Base-by-base conservation (phyloP, 2,329 filamentous ascomycete genomes). In the Uncinocarpus reesii region DNA sequence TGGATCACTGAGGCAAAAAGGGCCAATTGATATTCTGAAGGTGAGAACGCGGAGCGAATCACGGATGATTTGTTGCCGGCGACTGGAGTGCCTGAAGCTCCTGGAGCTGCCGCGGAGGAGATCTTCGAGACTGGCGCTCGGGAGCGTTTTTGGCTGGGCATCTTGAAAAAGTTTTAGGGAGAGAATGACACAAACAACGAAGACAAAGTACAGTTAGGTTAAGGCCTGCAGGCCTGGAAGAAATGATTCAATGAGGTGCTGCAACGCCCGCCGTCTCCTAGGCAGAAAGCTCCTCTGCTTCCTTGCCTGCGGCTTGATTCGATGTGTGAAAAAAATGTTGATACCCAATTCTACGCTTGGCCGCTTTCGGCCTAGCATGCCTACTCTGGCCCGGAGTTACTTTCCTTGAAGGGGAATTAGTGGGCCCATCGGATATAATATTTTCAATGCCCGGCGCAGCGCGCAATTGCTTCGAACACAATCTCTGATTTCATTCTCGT, bases 1-100 rank as follows among this genome's bases (percentile, higher is more conserved):
- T 74, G 72, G 43, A 75, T 73, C 48, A 74, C 70, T 13, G 73
- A 76, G 16, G 73, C 73, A 59, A 75, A 76, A 31, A 75, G 65
- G 10, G 71, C 65, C 57, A 75, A 65, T 63, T 73, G 71, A 42
- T 71, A 71, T 49, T 68, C 65, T 5, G 71, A 72, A 2, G 73
- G 73, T 3, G 71, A 68, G 58, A 75, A 76, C 11, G 71, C 67
- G 15, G 71, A 70, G 54, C 65, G 67, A 45, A 73, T 54, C n/a
- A 74, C 67, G 4, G 72, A 71, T 26, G 71, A 71, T 56, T 68
- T 70, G 54, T 61, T 68, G 44, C 61, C 61, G n/a, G 60, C 57
- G 47, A 63, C 57, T 41, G 67, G 64, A 35, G 62, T 54, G 35
- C 64, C 59, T 13, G 63, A 60, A 11, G 62, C 60, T 31, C 65